Conservation (phyloP, 164 flowering plant species). For the Liquidambar formosana region DNA sequence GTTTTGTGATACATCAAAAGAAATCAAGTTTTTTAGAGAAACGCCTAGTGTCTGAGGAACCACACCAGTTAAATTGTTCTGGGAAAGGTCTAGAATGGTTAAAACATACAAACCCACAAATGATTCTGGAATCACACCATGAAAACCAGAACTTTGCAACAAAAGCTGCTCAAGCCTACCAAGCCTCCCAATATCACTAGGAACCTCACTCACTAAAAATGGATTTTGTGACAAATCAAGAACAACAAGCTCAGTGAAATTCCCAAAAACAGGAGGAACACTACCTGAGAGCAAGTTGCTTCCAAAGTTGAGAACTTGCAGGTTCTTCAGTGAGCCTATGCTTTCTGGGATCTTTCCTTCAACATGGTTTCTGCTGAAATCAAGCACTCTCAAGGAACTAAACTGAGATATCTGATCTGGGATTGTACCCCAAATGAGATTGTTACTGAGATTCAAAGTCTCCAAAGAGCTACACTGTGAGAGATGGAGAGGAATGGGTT, state of each 20-base stretch:
- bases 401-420: constrained; percentile 73
- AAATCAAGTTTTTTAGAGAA: constrained; percentile 47
- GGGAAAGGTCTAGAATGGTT: constrained; percentile 67
- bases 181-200: constrained; percentile 58
- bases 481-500: constrained; percentile 74
- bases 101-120: constrained; percentile 52
- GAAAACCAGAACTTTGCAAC: constrained; percentile 65
- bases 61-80: constrained; percentile 68
- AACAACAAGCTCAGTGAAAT: constrained; percentile 57
- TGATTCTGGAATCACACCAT: constrained; percentile 65
- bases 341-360: constrained; percentile 67
- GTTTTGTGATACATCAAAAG: constrained; percentile 80
- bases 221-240: constrained; percentile 77
- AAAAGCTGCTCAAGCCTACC: constrained; percentile 62
- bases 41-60: constrained; percentile 50
- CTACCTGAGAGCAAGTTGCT: constrained; percentile 73
- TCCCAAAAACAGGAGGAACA: constrained; percentile 53
- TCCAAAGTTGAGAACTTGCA: constrained; percentile 70
- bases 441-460: constrained; percentile 68
- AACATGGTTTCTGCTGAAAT: constrained; percentile 66
- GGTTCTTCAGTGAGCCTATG: constrained; percentile 47
- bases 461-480: constrained; percentile 60
- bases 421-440: constrained; percentile 84
- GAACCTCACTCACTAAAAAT: constrained; percentile 63
- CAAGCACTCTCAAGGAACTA: constrained; percentile 52